A percentile compares a stretch with the other conserved stretches of the same genome.
Conservation (phyloP, 352 stramenopile species). For the Phytophthora multivora region DNA sequence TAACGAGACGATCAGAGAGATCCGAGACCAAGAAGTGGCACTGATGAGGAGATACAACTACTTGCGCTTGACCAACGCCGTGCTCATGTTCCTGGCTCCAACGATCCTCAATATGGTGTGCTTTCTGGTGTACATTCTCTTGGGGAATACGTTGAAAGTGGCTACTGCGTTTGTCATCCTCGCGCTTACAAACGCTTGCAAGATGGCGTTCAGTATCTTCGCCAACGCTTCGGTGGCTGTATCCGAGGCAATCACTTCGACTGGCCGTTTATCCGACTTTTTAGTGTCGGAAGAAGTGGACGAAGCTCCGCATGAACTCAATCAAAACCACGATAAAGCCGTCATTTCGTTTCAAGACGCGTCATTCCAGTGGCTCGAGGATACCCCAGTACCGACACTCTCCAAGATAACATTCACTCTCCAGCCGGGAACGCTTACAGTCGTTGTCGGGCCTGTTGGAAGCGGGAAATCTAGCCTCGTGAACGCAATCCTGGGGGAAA, state of each 20-base stretch:
- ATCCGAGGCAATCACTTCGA: slow-evolving; percentile 51
- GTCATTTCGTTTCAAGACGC: slow-evolving; percentile 36
- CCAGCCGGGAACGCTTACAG: slow-evolving; percentile 42
- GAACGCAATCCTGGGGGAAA: slow-evolving; percentile 54
- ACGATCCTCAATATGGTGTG: slow-evolving; percentile 91
- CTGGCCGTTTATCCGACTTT: slow-evolving; percentile 44
- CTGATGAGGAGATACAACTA: slow-evolving; percentile 45
- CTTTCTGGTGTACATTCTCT: slow-evolving; percentile 75
- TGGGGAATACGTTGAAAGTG: slow-evolving; percentile 90
- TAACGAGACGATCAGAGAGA: slow-evolving; percentile 33
- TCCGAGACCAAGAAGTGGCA: slow-evolving; percentile 41
- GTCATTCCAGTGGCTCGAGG: slow-evolving; percentile 30
- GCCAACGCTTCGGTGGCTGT: slow-evolving; percentile 55
- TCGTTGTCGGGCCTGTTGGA: slow-evolving; percentile 53
- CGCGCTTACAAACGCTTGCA: slow-evolving; percentile 78
- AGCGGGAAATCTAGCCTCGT: slow-evolving; percentile 62
- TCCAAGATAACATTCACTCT: slow-evolving; percentile 60
- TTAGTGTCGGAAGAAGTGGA: slow-evolving; percentile 48
- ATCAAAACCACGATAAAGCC: slow-evolving; percentile 23
- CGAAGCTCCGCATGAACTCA: slow-evolving; percentile 40
- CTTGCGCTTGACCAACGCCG: slow-evolving; percentile 42
- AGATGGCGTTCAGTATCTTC: slow-evolving; percentile 61
- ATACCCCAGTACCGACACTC: slow-evolving; percentile 8
- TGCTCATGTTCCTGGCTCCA: slow-evolving; percentile 77
- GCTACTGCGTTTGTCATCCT: slow-evolving; percentile 93